These are phyloP conservation scores for Euphrasia confusa DNA, from an alignment of 257 asterid species.

Conservation along the genomic window DNA sequence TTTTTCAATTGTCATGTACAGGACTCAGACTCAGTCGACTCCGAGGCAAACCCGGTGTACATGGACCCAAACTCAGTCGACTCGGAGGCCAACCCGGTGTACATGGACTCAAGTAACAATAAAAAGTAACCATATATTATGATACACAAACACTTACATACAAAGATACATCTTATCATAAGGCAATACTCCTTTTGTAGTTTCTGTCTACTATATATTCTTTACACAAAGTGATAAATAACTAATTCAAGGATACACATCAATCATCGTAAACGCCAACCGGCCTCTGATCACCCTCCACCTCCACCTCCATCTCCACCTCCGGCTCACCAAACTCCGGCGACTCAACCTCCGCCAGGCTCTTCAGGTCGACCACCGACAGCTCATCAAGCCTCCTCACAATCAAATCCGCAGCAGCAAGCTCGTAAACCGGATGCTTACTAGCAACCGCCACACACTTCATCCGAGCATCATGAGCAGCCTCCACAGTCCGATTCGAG, in stretches of 20 bases:
- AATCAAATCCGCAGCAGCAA: slow-evolving; percentile 82
- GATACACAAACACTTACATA: slow-evolving; percentile 25
- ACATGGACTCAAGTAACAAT: no score
- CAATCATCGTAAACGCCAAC: slow-evolving; percentile 58
- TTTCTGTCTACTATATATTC: slow-evolving; percentile 21
- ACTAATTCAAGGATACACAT: no score
- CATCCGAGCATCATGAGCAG: slow-evolving; percentile 95
- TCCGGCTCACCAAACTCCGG: slow-evolving; percentile 75
- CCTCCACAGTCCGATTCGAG: slow-evolving; percentile 88
- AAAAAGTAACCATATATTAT: slow-evolving; percentile 20
- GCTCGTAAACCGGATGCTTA: slow-evolving; percentile 81
- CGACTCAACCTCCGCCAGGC: slow-evolving; percentile 68
- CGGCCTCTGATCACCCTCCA: slow-evolving; percentile 37
- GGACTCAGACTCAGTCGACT: no score
- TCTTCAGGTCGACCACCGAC: slow-evolving; percentile 79
- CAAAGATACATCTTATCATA: slow-evolving; percentile 13
- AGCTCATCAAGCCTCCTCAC: slow-evolving; percentile 80
- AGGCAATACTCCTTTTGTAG: slow-evolving; percentile 15
- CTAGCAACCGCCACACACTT: slow-evolving; percentile 94
- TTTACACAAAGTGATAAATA: slow-evolving; percentile 28
- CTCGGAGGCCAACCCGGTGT: no score
- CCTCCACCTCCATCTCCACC: slow-evolving; percentile 78
- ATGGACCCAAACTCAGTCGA: no score
- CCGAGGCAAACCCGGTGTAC: no score
- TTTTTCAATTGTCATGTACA: no score